A percentile compares a stretch with the other conserved stretches of the same genome.
Evolutionary conservation across 1,284 basidiomycete genomes (phyloP).

Genomic region (Heimioporus punctisporus): DNA sequence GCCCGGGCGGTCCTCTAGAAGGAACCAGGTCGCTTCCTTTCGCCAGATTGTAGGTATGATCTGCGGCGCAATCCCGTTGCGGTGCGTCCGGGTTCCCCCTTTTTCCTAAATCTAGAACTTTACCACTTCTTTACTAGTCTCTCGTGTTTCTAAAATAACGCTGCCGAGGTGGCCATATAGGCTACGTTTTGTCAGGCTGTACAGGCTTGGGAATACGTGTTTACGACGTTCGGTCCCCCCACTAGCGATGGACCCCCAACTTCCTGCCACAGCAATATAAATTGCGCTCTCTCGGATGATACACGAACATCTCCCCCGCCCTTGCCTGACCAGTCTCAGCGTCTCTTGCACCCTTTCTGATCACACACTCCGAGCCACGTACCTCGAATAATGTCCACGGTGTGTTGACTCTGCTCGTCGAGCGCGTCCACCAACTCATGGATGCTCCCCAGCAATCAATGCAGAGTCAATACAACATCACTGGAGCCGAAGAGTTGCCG

Average conservation of each 20-base stretch:
- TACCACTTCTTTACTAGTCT: conserved; percentile 25
- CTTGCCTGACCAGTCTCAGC: background rate
- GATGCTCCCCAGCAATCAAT: conserved; percentile 4
- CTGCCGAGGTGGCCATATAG: conserved; percentile 23
- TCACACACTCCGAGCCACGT: background rate
- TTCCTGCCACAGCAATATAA: conserved; percentile 29
- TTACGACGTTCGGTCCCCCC: conserved; percentile 21
- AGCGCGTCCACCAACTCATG: too few species aligned
- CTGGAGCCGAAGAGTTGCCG: conserved; percentile 25
- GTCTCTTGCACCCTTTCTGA: conserved; percentile 3
- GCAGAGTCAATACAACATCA: conserved; percentile 8
- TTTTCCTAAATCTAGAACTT: conserved; percentile 30
- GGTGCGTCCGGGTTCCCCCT: conserved; percentile 3
- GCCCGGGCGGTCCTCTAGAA: conserved; percentile 7
- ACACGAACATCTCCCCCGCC: conserved; percentile 9
- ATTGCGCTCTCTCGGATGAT: conserved; percentile 22
- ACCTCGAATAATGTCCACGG: too few species aligned
- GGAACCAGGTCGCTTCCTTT: conserved; percentile 20
- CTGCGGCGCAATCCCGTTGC: conserved; percentile 18
- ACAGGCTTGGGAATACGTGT: conserved; percentile 37
- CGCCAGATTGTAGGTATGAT: conserved; percentile 13
- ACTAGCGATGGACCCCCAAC: conserved; percentile 27
- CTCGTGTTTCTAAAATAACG: conserved; percentile 33
- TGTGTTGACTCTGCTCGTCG: too few species aligned
- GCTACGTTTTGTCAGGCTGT: conserved; percentile 32